Evolutionary conservation across 345 rosid species (phyloP), one percentile per base, ranked within the genome.

Genomic region (Odontarrhena argentea): DNA sequence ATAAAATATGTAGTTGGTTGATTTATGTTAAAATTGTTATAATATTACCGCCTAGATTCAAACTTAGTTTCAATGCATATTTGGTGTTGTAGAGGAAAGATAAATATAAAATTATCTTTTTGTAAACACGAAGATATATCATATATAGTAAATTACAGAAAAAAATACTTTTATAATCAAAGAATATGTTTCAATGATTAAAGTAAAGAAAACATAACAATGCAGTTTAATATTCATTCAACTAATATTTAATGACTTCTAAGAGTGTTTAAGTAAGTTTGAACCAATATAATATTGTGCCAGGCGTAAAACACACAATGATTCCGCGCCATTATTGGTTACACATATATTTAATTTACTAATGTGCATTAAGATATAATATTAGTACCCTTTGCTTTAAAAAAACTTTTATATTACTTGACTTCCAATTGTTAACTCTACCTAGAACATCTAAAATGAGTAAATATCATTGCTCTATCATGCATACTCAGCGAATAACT

Each of bases 251-350:
- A 68, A 68, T 48, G 35, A 68, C 60, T 68, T 55, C 42, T 47
- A 42, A 74, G 64, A 66, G 71, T 66, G 67, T 59, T 66, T 66
- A 66, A 66, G 49, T 59, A 51, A 37, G 77, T 60, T 60, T 60
- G 44, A 73, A 66, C 30, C 42, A 59, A 53, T 66, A 66, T 71
- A 45, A 67, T 73, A 73, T 53, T 60, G 14, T 36, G 63, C 42
- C 77, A 73, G 71, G 30, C 67, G 52, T 66, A 60, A 73, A 73
- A 61, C 73, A 68, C 65, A 48, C 47, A 55, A 62, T 68, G 55
- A 67, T 74, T 74, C 60, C 24, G 11, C 58, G 57, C 10, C 72
- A 73, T 60, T 73, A 73, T 73, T 73, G 68, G 52, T 28, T 59
- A 66, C 43, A 15, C 26, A n/a, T 49, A 60, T 65, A 73, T 58